Percentiles rank a stretch among this genome's conserved stretches.
These are phyloP conservation scores for Coelastrella sp. DNA, from an alignment of 139 green algal genomes.

Conservation along the genomic window DNA sequence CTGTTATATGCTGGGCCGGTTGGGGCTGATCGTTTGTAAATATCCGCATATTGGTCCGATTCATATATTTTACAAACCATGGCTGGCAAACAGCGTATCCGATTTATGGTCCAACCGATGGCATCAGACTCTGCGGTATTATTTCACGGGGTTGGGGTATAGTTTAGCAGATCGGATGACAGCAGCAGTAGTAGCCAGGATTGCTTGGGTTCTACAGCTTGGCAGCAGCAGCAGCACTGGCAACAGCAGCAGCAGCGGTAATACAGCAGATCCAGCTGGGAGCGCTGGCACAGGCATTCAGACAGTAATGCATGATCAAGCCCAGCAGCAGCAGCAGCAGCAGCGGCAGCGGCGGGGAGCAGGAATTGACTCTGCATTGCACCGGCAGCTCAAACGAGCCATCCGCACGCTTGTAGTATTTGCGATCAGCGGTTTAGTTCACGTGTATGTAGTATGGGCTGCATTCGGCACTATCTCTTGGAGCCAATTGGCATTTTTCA, in stretches of 20 bases:
- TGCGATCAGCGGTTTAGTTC: constrained; percentile 27
- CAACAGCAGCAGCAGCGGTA: not conserved
- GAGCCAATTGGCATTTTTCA: constrained; percentile 2
- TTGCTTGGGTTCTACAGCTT: not conserved
- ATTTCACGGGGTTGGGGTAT: constrained; percentile 22
- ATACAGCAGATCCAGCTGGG: not conserved
- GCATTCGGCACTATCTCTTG: not conserved
- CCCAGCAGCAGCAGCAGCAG: constrained; percentile 9
- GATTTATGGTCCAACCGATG: constrained; percentile 18
- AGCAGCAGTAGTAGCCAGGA: not conserved
- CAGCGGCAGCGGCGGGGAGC: not conserved
- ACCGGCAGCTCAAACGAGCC: not conserved
- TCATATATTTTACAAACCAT: constrained; percentile 17
- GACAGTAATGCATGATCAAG: too few relatives aligned
- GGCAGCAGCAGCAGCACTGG: not conserved
- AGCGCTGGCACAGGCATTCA: not conserved
- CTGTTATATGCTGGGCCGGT: not conserved
- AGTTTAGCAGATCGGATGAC: not conserved
- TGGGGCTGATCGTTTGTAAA: not conserved
- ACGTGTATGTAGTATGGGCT: constrained; percentile 15
- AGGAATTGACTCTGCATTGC: not conserved
- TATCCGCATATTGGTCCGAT: not conserved
- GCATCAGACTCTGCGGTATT: constrained; percentile 17
- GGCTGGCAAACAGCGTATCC: not conserved
- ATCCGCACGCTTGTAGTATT: constrained; percentile 4